phyloP scores from a whole-genome alignment of 176 grass and related monocot species.

The Cenchrus fungigraminus region DNA sequence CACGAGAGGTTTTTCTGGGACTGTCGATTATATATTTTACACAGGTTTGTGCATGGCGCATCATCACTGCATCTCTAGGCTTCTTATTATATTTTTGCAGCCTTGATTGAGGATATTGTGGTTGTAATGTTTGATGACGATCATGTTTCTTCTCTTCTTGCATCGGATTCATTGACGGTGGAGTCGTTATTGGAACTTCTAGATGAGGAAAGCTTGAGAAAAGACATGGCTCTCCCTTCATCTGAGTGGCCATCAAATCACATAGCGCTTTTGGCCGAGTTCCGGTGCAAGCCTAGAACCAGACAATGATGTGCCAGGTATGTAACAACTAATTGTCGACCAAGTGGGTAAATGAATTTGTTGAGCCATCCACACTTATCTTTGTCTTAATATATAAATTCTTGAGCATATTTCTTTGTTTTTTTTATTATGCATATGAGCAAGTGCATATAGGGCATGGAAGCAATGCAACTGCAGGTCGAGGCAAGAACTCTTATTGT shows the following conservation, averaged over 20 bases:
- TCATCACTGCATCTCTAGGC: constrained; percentile 23
- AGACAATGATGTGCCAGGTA: constrained; percentile 74
- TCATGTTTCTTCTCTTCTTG: constrained; percentile 38
- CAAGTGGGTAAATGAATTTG: no score
- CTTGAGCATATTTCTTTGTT: no score
- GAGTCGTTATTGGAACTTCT: constrained; percentile 95
- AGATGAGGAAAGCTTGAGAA: constrained; percentile 97
- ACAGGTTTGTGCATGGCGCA: constrained; percentile 60
- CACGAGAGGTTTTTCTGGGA: constrained; percentile 91
- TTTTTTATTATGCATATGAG: no score
- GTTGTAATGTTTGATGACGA: constrained; percentile 33
- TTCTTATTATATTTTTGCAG: constrained; percentile 29
- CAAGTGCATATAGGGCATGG: no score
- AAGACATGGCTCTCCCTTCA: constrained; percentile 94
- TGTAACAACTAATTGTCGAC: not conserved
- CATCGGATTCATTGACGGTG: constrained; percentile 95
- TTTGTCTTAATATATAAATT: no score
- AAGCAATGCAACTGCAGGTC: no score
- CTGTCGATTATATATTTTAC: constrained; percentile 99
- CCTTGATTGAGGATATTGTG: constrained; percentile 8
- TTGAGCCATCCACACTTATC: no score
- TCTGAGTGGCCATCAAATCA: constrained; percentile 99
- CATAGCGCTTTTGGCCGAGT: constrained; percentile 91
- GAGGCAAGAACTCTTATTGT: no score
- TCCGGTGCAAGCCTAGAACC: constrained; percentile 92